Conservation (phyloP, 768 basidiomycete species). For the Mycena pura region DNA sequence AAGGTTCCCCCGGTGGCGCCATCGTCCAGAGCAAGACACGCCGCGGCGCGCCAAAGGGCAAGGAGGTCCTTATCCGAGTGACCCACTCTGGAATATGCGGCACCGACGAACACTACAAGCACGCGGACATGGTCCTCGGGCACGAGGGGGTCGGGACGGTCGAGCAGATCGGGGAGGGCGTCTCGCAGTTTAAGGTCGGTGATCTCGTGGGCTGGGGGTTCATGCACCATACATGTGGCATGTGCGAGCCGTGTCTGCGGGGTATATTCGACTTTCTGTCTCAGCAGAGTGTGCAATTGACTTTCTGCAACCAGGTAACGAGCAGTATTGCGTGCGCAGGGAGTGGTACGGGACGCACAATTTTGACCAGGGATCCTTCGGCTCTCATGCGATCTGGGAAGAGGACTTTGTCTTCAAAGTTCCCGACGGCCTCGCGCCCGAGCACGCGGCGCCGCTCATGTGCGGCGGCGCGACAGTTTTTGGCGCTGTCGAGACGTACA, state of each 20-base stretch:
- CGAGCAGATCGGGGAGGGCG: slow-evolving; percentile 35
- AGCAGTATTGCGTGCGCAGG: no score
- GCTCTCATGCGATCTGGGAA: no score
- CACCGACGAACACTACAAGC: slow-evolving; percentile 41
- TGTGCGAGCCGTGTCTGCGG: slow-evolving; percentile 9
- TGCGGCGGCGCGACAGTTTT: no score
- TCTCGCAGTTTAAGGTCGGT: slow-evolving; percentile 27
- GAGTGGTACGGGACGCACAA: no score
- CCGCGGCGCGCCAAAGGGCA: not conserved
- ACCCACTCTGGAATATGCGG: slow-evolving; percentile 44
- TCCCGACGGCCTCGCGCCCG: no score
- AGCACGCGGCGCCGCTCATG: no score
- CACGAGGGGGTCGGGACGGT: slow-evolving; percentile 29
- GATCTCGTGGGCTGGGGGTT: not conserved
- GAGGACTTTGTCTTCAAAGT: no score
- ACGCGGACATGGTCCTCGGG: slow-evolving; percentile 40
- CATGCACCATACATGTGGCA: not conserved
- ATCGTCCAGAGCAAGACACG: not conserved
- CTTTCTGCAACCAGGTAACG: no score
- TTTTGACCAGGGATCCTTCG: no score
- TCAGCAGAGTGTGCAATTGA: no score
- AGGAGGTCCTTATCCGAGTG: slow-evolving; percentile 33
- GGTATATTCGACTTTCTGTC: no score
- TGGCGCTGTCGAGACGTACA: no score
- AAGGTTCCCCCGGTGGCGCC: not conserved